Conservation (phyloP, 2,329 filamentous ascomycete species). For the Escovopsis sp. region DNA sequence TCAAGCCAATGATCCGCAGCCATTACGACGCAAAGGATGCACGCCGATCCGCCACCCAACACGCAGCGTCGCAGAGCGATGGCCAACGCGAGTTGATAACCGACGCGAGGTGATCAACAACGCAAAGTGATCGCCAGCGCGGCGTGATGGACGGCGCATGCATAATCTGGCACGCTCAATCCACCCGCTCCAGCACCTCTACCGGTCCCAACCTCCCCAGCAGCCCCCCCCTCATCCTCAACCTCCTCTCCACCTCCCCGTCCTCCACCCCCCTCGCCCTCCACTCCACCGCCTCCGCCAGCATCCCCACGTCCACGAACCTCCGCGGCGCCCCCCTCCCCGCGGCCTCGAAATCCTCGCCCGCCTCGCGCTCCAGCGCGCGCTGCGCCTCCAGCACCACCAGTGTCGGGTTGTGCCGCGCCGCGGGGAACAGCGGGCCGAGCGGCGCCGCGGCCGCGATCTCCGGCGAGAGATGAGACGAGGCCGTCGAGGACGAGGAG, state of each 20-base stretch:
- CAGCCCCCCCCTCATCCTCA: slow-evolving; percentile 30
- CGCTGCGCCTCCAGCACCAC: slow-evolving; percentile 33
- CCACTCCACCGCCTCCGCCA: slow-evolving; percentile 31
- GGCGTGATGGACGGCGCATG: too few relatives aligned
- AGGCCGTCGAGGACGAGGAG: slow-evolving; percentile 34
- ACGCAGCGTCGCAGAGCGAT: too few relatives aligned
- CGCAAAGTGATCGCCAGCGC: too few relatives aligned
- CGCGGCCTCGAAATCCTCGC: slow-evolving; percentile 27
- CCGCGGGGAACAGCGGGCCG: slow-evolving; percentile 15
- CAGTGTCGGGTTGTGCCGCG: slow-evolving; percentile 28
- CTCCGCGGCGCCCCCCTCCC: slow-evolving; percentile 21
- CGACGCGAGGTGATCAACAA: too few relatives aligned
- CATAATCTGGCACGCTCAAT: slow-evolving; percentile 5
- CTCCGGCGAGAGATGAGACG: slow-evolving; percentile 6
- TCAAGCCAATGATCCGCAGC: too few relatives aligned
- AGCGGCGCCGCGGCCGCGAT: slow-evolving; percentile 8
- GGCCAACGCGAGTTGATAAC: too few relatives aligned
- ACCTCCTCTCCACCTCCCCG: slow-evolving; percentile 28
- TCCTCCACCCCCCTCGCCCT: slow-evolving; percentile 23
- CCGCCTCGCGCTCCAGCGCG: slow-evolving; percentile 26
- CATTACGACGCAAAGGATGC: too few relatives aligned
- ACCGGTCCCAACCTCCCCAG: slow-evolving; percentile 27
- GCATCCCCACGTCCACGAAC: slow-evolving; percentile 31
- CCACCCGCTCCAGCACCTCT: slow-evolving; percentile 24
- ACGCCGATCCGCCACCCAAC: too few relatives aligned